Base-by-base conservation (phyloP, 2,329 filamentous ascomycete genomes). In the Hirsutella rhossiliensis region DNA sequence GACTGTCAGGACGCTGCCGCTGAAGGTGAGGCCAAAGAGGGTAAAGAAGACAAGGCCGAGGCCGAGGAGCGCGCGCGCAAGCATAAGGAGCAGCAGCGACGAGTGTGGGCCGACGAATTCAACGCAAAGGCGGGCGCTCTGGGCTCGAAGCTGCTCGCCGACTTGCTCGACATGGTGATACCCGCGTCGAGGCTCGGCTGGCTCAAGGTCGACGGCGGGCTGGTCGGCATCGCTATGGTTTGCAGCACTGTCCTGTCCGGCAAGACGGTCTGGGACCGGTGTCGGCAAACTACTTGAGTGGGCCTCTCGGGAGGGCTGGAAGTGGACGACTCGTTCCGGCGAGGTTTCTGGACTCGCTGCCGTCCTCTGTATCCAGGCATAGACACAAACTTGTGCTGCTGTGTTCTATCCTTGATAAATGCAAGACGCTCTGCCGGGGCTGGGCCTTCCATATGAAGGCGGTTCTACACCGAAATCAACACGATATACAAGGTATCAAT, bases 131-230 rank as follows among this genome's bases (percentile, higher is more conserved):
- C 61, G 2, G 52, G 44, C 18, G 56, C 53, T 2, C 55, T 80
- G 2, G 52, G 64, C 27, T 69, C 73, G 13, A 66, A 68, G 41
- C 56, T 82, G 6, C 47, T 78, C 2, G 68, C 76, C 1, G 78
- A 84, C 54, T 51, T 62, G 7, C 68, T 82, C 42, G 83, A 87
- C 56, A 56, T 84, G 40, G 54, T 79, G 4, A 65, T 84, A 29
- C 83, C 84, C 0, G 75, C 75, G 0, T 64, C 65, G 6, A 63
- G 73, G 1, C 61, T 84, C 13, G 78, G 78, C 0, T 84, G 80
- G 80, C 60, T 81, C 23, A 58, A 66, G 0, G 63, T 72, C 1
- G 63, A 69, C 11, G 60, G 69, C 0, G 67, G 74, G 3, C 62
- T 68, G 1, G 72, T 84, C 1, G 79, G 76, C 1, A 44, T 71